Base-by-base conservation (phyloP, 2,329 filamentous ascomycete species). In the Cladosporium sp. region DNA sequence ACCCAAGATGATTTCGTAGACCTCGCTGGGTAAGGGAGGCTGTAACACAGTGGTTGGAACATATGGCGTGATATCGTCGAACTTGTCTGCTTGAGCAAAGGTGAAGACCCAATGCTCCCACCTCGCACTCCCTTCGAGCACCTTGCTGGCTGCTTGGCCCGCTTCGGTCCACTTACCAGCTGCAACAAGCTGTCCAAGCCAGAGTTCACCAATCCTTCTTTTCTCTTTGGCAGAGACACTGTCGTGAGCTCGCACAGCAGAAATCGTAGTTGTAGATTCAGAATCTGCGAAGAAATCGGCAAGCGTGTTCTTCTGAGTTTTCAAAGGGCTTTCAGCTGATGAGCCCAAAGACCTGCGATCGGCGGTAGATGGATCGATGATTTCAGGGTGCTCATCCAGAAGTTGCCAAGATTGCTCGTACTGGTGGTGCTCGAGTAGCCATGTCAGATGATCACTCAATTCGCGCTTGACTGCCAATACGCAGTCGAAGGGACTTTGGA, bases 91-190 rank as follows among this genome's bases (percentile, higher is more conserved):
- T 40, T 91, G 88, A 7, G 92, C 90, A 75, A 99, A 99, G 0
- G 85, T 88, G 85, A 89, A 95, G 5, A 95, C 88, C 92, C 93
- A 97, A 67, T 95, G 90, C 75, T 97, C 92, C 94, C 94, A 99
- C 65, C 88, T 81, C 50, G 88, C 81, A 1, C 91, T 85, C 1
- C 88, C 90, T 43, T 86, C 86, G 1, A 99, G 79, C 0, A 97
- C 92, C 68, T 88, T 91, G 14, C 88, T 89, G 60, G 92, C 93
- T 3, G 95, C 81, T 67, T 88, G 81, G 0, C 91, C 93, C 5
- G 94, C 94, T 59, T 83, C 79, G 8, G 72, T 71, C 94, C 94
- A 99, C 61, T 93, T 81, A 8, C 84, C 82, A 0, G 84, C 80
- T 37, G 87, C 84, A 36, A 96, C 84, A 36, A 97, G 82, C 67